These are phyloP conservation scores for Thelephora terrestris DNA, from an alignment of 1,284 basidiomycete genomes.

Conservation along the genomic window DNA sequence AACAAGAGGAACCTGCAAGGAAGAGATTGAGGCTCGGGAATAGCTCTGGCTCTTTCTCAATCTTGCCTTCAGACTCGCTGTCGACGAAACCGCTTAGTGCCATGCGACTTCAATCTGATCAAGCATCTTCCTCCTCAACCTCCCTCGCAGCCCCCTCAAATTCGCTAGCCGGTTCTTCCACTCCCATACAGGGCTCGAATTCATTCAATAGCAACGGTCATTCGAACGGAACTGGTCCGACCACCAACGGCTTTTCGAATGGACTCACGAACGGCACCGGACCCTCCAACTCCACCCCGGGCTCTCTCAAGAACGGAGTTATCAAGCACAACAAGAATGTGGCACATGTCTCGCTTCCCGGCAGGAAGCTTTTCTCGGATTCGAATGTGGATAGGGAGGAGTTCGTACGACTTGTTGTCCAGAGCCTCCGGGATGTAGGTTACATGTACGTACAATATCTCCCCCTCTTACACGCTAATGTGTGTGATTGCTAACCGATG, in stretches of 20 bases:
- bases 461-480: not conserved
- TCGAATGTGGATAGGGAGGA: conserved; percentile 81
- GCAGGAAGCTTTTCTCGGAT: conserved; percentile 64
- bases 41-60: conserved; percentile 19
- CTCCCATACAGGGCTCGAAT: conserved; percentile 32
- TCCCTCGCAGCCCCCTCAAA: conserved; percentile 31
- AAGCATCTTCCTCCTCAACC: conserved; percentile 36
- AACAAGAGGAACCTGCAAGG: conserved; percentile 25
- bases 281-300: conserved; percentile 20
- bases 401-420: conserved; percentile 83
- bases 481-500: not conserved
- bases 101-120: conserved; percentile 54
- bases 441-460: conserved; percentile 61
- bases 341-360: conserved; percentile 53
- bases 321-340: conserved; percentile 37
- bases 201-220: conserved; percentile 35
- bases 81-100: conserved; percentile 20
- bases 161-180: conserved; percentile 45
- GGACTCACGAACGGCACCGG: conserved; percentile 20
- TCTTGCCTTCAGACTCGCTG: conserved; percentile 18
- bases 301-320: conserved; percentile 28
- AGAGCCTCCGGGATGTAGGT: conserved; percentile 87
- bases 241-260: conserved; percentile 26
- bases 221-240: conserved; percentile 20
- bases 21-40: conserved; percentile 61